Percentiles rank a stretch among this genome's conserved stretches.
phyloP scores from a whole-genome alignment of 2,329 filamentous ascomycete genomes.

The Albifimbria verrucaria region DNA sequence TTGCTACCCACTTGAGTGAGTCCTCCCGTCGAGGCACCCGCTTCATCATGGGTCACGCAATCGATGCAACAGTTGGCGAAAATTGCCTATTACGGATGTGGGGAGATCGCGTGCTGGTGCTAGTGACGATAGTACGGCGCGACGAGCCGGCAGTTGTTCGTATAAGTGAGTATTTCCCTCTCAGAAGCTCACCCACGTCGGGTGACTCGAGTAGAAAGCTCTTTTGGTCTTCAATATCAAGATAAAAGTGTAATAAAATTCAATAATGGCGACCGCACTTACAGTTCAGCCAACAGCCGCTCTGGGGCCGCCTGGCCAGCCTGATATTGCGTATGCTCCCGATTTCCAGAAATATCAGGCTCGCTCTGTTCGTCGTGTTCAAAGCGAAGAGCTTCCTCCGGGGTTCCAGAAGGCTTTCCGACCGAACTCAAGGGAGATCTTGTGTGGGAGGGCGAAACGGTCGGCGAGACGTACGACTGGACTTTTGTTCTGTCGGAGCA shows the following conservation, averaged over 20 bases:
- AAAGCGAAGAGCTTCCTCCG: conserved; percentile 43
- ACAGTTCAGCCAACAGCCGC: conserved; percentile 8
- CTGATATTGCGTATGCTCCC: conserved; percentile 57
- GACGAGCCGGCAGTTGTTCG: too few species aligned
- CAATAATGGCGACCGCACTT: neutral
- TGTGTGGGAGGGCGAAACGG: conserved; percentile 53
- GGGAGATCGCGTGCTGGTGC: neutral
- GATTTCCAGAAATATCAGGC: conserved; percentile 51
- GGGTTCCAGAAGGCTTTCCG: conserved; percentile 40
- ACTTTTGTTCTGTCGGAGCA: conserved; percentile 43
- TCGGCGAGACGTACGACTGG: conserved; percentile 49
- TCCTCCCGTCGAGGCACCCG: too few species aligned
- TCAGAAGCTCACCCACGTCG: too few species aligned
- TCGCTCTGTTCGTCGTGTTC: conserved; percentile 41
- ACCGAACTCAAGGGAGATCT: conserved; percentile 43
- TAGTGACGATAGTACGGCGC: too few species aligned
- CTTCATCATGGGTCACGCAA: neutral
- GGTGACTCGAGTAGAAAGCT: too few species aligned
- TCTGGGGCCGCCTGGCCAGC: conserved; percentile 41
- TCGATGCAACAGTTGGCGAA: neutral
- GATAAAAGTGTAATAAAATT: neutral
- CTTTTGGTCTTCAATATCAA: too few species aligned
- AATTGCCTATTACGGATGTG: neutral
- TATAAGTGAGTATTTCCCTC: too few species aligned
- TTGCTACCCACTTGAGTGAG: too few species aligned